These are phyloP conservation scores for Phragmites australis DNA, from an alignment of 176 grass and related monocot genomes.

Conservation along the genomic window DNA sequence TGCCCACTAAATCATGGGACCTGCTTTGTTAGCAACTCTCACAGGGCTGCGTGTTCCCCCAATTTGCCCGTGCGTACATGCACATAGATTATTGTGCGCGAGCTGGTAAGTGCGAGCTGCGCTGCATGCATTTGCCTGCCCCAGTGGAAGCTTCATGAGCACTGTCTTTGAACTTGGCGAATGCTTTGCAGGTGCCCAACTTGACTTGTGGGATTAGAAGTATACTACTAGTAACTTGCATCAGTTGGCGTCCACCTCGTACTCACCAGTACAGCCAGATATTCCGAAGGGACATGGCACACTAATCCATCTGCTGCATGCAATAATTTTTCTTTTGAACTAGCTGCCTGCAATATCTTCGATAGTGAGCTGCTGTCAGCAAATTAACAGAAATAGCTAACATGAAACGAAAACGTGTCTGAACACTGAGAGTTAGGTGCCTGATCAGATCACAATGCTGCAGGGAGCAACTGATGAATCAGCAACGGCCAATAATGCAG, in stretches of 20 bases:
- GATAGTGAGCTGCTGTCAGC: not conserved
- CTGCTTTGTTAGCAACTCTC: not conserved
- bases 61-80: not conserved
- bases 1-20: not conserved
- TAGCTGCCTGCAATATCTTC: not conserved
- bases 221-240: no score
- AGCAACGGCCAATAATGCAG: not conserved
- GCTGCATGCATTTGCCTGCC: not conserved
- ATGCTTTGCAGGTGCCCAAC: not conserved
- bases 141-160: slow-evolving; percentile 8
- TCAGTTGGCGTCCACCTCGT: not conserved
- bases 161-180: not conserved
- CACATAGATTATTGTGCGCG: not conserved
- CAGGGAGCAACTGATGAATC: not conserved
- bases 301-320: not conserved
- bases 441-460: not conserved
- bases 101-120: not conserved
- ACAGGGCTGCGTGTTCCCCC: not conserved
- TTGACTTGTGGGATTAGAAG: not conserved
- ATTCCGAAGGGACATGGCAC: not conserved
- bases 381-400: not conserved
- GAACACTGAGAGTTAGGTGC: not conserved
- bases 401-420: no score
- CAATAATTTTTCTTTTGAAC: slow-evolving; percentile 21
- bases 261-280: not conserved